Evolutionary conservation across 139 green algal genomes (phyloP), one percentile per base, ranked within the genome.

Genomic region (Coelastrella sp.): DNA sequence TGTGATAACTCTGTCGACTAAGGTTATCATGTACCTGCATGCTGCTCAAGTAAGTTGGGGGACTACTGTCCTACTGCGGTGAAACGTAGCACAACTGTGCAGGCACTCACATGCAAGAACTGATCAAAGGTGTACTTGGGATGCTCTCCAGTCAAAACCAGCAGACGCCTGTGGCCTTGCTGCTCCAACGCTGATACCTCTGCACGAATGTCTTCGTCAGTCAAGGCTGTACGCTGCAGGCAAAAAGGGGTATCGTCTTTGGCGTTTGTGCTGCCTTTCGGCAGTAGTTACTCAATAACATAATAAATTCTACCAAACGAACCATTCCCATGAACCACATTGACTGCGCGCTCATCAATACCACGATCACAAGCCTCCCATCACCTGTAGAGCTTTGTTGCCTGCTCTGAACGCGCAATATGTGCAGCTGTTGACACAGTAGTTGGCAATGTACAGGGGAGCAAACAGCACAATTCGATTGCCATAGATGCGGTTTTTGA

Each of bases 401-500:
- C 60, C 79, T 15, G 86, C 81, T 2, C 91, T 74, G 85, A 94
- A 95, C 25, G 92, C 91, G 80, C 92, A 95, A 90, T 95, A 95
- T 13, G 90, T 88, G 88, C 92, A 95, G 72, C 85, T 89, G 87
- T 95, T 95, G 40, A 94, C 89, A 80, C 92, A 95, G 87, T 95
- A 90, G 89, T 95, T 95, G 66, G 92, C 89, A 13, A 94, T 81
- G 89, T 94, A 94, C 5, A 94, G 89, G 4, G 92, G 91, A 23
- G 91, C 90, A 67, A 95, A 95, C 32, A 95, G 91, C 62, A 95
- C 92, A 71, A 95, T 93, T 57, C 92, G 92, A 89, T 95, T 95
- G 88, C 91, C 92, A 73, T 95, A 95, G 79, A 95, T 95, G 85
- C 91, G 89, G 59, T 95, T 77, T 87, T 95, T 94, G 76, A 94